Evolutionary conservation across 257 asterid genomes (phyloP).

Genomic region (Gentiana straminea): DNA sequence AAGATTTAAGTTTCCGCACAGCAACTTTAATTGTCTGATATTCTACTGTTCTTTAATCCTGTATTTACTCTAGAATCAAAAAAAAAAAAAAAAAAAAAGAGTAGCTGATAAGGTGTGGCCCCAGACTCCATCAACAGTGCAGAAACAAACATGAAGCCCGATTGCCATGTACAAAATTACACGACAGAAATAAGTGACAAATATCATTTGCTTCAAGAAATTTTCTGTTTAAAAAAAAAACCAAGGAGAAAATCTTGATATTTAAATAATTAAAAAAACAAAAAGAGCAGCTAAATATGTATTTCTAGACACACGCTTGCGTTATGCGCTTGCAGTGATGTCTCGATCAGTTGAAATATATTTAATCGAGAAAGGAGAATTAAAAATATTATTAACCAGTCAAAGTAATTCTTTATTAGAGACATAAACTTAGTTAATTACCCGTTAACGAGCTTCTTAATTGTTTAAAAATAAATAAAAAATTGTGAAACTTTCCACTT

Average conservation of each 20-base stretch:
- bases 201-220: slow-evolving; percentile 13
- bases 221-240: slow-evolving; percentile 9
- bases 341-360: slow-evolving; percentile 28
- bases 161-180: slow-evolving; percentile 17
- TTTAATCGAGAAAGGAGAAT: slow-evolving; percentile 24
- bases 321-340: slow-evolving; percentile 19
- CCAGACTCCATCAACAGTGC: slow-evolving; percentile 12
- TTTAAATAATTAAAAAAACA: not conserved
- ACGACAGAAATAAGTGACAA: slow-evolving; percentile 13
- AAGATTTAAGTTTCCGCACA: slow-evolving; percentile 7
- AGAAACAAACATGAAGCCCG: slow-evolving; percentile 11
- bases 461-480: slow-evolving; percentile 15
- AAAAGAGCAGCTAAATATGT: not conserved
- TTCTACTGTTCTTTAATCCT: not conserved
- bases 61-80: not conserved
- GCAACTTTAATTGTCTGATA: slow-evolving; percentile 2
- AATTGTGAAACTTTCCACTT: slow-evolving; percentile 26
- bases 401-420: slow-evolving; percentile 38
- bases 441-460: slow-evolving; percentile 34
- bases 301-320: not conserved
- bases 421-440: slow-evolving; percentile 16
- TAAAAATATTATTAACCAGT: slow-evolving; percentile 28
- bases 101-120: slow-evolving; percentile 2
- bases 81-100: slow-evolving; percentile 3
- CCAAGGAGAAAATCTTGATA: not conserved